Evolutionary conservation across 495 filamentous ascomycete species (phyloP), one percentile per base, ranked within the genome.

Genomic region (Rhypophila decipiens): DNA sequence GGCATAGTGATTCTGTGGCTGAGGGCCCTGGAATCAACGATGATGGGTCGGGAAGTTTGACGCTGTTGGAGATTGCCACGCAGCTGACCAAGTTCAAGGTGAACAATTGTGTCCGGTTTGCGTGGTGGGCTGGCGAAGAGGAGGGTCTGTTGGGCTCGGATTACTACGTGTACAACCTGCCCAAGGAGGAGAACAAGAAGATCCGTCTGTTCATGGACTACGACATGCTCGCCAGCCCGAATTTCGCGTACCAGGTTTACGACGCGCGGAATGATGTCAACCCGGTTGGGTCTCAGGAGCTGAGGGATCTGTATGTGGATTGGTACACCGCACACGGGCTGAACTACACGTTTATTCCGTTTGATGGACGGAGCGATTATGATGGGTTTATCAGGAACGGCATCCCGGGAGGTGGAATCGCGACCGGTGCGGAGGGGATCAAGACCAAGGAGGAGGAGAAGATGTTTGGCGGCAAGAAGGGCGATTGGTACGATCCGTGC

Each of bases 351-450:
- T 73, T 72, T 42, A 76, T 78, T 43, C 65, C 73, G 0, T 77
- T 76, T 45, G 76, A 80, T 47, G 77, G 76, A 15, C 71, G 77
- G 21, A 76, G 72, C 49, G 77, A 80, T 49, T 80, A 80, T 39
- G 73, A 74, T 34, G 73, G 68, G 11, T 80, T 80, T 56, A 75
- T 80, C 47, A 61, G 65, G 13, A 61, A 72, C 33, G 71, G 68
- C 1, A 78, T 77, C 36, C 76, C 77, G 10, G 74, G 65, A 8
- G 76, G 77, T 27, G 78, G 76, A 35, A 77, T 80, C 55, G 76
- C 81, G 2, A 79, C 87, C 34, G 86, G 78, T 8, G 78, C 72
- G 2, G 74, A 84, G 47, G 74, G 78, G 41, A 67, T 80, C 35
- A 77, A 78, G 67, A 76, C 69, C 1, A 64, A 70, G 21, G 64